A percentile compares a stretch with the other conserved stretches of the same genome.
Conservation (phyloP, 2,329 filamentous ascomycete species). For the Lachnellula hyalina region DNA sequence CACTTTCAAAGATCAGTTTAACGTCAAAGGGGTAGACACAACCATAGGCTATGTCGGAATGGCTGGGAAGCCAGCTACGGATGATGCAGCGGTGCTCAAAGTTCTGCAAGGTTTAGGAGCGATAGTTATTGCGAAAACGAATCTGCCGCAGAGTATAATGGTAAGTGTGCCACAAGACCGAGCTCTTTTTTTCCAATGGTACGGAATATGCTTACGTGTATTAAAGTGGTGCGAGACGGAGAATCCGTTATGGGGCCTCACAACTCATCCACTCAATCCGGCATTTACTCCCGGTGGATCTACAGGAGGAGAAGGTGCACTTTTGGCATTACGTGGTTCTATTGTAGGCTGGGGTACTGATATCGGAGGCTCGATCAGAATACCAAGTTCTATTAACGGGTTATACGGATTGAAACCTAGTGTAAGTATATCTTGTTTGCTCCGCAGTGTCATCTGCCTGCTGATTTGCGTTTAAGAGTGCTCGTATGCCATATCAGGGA, state of each 20-base stretch:
- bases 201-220: background rate
- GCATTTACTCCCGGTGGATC: constrained; percentile 43
- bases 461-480: constrained; percentile 37
- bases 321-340: constrained; percentile 38
- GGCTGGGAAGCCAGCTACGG: constrained; percentile 42
- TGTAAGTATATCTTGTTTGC: background rate
- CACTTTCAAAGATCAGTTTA: constrained; percentile 56
- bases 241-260: constrained; percentile 47
- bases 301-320: constrained; percentile 39
- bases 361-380: constrained; percentile 46
- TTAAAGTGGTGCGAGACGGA: constrained; percentile 48
- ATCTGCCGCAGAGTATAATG: constrained; percentile 47
- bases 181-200: background rate
- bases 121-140: constrained; percentile 49
- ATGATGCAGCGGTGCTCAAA: constrained; percentile 45
- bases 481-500: constrained; percentile 51
- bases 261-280: constrained; percentile 39
- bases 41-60: constrained; percentile 53
- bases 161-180: constrained; percentile 37
- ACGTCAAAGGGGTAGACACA: constrained; percentile 50
- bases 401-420: constrained; percentile 35
- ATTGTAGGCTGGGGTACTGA: constrained; percentile 46
- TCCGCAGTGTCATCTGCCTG: background rate
- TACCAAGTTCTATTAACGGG: constrained; percentile 43
- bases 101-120: constrained; percentile 46